These are phyloP conservation scores for Annulohypoxylon maeteangense DNA, from an alignment of 495 filamentous ascomycete genomes.

Conservation along the genomic window DNA sequence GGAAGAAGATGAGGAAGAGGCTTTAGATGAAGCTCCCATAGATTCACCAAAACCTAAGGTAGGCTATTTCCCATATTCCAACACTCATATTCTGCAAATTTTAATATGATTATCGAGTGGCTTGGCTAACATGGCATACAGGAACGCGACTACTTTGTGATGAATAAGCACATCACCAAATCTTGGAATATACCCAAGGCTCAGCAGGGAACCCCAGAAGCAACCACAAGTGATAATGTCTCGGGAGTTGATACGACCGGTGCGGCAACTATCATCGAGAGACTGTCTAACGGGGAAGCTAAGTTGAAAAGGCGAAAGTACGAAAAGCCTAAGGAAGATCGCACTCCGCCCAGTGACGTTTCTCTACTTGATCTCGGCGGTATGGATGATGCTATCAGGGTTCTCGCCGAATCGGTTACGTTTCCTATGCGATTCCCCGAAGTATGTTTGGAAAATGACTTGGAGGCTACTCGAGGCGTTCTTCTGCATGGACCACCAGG, in stretches of 20 bases:
- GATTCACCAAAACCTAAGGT: conserved; percentile 51
- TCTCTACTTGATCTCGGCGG: conserved; percentile 86
- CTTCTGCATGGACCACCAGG: conserved; percentile 92
- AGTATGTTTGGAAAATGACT: conserved; percentile 64
- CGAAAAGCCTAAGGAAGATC: conserved; percentile 52
- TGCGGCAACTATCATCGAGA: conserved; percentile 40
- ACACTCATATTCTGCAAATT: too few species aligned
- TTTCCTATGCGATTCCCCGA: conserved; percentile 76
- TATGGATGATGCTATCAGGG: conserved; percentile 78
- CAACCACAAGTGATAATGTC: conserved; percentile 19
- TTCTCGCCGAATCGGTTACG: conserved; percentile 83
- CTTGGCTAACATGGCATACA: conserved; percentile 35
- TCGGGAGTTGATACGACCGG: conserved; percentile 10
- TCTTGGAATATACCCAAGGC: conserved; percentile 45
- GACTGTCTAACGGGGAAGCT: conserved; percentile 75
- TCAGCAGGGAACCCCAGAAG: conserved; percentile 21
- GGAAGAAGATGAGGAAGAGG: conserved; percentile 66
- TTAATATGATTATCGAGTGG: neutral
- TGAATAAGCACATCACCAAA: conserved; percentile 77
- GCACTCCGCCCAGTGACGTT: conserved; percentile 75
- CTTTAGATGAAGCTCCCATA: conserved; percentile 67
- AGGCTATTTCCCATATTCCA: neutral
- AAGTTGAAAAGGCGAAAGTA: conserved; percentile 72
- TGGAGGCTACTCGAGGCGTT: conserved; percentile 86
- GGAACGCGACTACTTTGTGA: conserved; percentile 68